Evolutionary conservation across 768 basidiomycete species (phyloP).

Genomic region (Pleurotus tuber-regium): DNA sequence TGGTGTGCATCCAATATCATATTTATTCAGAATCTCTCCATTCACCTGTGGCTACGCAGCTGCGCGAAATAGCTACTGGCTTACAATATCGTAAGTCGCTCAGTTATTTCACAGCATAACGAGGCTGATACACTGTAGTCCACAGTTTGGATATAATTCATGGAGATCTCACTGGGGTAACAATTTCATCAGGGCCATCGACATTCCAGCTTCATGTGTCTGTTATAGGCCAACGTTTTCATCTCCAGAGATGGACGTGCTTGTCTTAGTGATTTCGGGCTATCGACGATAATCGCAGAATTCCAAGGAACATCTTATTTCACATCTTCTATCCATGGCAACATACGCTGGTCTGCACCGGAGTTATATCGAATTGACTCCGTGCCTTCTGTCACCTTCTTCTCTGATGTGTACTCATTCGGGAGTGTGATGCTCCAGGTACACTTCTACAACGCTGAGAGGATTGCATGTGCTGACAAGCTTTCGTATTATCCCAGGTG

Average conservation of each 20-base stretch:
- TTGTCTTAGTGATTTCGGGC: conserved; percentile 13
- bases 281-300: conserved; percentile 12
- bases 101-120: not conserved
- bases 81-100: conserved; percentile 10
- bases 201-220: not conserved
- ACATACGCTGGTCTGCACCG: conserved; percentile 11
- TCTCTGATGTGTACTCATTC: conserved; percentile 13
- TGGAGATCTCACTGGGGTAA: conserved; percentile 13
- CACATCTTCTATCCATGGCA: conserved; percentile 9
- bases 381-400: conserved; percentile 6
- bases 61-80: conserved; percentile 8
- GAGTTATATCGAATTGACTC: conserved; percentile 4
- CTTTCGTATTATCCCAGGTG: conserved; percentile 2
- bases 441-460: not conserved
- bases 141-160: conserved; percentile 10
- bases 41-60: not conserved
- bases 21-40: not conserved
- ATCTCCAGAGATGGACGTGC: conserved; percentile 11
- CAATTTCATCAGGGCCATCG: not conserved
- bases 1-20: conserved; percentile 2
- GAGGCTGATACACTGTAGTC: conserved; percentile 2
- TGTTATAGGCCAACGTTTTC: conserved; percentile 9
- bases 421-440: conserved; percentile 13
- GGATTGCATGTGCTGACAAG: not conserved
- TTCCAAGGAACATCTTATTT: conserved; percentile 10